These are phyloP conservation scores for Pseudozyma tsukubaensis DNA, from an alignment of 1,284 basidiomycete genomes.

Conservation along the genomic window DNA sequence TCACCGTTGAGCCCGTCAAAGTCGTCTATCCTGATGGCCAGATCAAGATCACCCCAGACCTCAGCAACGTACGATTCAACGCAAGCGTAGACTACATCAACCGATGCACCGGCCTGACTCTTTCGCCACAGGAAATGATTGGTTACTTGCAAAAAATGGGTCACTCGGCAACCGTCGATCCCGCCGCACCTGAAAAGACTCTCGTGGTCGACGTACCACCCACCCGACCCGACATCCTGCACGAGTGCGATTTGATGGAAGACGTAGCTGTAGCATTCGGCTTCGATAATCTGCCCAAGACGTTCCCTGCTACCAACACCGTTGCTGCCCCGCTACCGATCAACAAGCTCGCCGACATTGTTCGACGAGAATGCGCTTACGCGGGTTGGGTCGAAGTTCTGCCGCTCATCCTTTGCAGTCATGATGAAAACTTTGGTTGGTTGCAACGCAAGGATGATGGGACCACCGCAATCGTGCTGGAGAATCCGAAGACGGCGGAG, in stretches of 20 bases:
- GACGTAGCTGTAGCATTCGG: constrained; percentile 97
- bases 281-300: constrained; percentile 93
- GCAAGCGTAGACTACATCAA: constrained; percentile 92
- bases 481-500: constrained; percentile 96
- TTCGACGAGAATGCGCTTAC: constrained; percentile 89
- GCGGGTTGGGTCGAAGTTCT: constrained; percentile 96
- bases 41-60: constrained; percentile 81
- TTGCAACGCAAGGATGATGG: constrained; percentile 87
- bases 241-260: constrained; percentile 98
- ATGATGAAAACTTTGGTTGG: constrained; percentile 96
- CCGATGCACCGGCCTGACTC: constrained; percentile 87
- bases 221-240: constrained; percentile 94
- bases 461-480: constrained; percentile 85
- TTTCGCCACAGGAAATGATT: constrained; percentile 76
- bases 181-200: constrained; percentile 73
- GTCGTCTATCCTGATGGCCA: constrained; percentile 72
- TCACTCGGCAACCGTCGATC: constrained; percentile 55
- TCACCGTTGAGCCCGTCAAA: constrained; percentile 71
- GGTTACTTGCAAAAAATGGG: constrained; percentile 81
- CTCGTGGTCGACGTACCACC: constrained; percentile 83
- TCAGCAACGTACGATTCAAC: constrained; percentile 78
- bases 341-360: constrained; percentile 88
- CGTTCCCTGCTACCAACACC: constrained; percentile 93
- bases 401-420: constrained; percentile 95
- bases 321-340: constrained; percentile 91